Evolutionary conservation across 768 basidiomycete genomes (phyloP), one percentile per base, ranked within the genome.

Genomic region (Mycena rebaudengoi): DNA sequence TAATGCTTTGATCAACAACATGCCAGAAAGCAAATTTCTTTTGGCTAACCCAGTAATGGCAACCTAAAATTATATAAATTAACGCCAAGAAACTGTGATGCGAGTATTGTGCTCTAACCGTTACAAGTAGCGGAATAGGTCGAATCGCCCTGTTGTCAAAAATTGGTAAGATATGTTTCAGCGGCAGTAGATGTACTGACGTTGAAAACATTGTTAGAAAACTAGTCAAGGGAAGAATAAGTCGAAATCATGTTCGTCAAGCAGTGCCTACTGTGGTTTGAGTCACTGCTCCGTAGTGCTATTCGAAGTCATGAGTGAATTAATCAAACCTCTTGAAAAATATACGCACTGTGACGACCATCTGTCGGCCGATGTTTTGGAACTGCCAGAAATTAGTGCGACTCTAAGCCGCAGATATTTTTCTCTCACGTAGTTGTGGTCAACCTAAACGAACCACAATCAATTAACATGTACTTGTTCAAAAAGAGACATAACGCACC

Each of bases 331-430:
- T n/a, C n/a, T n/a, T n/a, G n/a, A n/a, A n/a, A n/a, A n/a, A n/a
- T n/a, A n/a, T n/a, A n/a, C n/a, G n/a, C n/a, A 70, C 71, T 33
- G 72, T 73, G 4, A 62, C 72, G 20, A 73, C 65, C 65, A 73
- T 69, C 48, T 73, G 72, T 3, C 72, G 62, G n/a, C 69, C 72
- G 20, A 73, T 68, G 54, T 68, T 29, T 67, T 73, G 70, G 59
- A 73, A 60, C 58, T 60, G n/a, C 20, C 8, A 40, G 44, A 68
- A 48, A 44, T 29, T 5, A 25, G 39, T 25, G 13, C 12, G 16
- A 25, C 5, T 5, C 11, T 26, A 20, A 43, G 5, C 39, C 3
- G 32, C 14, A 18, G 14, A 23, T 14, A 29, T 18, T 3, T 8
- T 1, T 41, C 13, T 26, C 33, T 11, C 33, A 60, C 58, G 32